A percentile compares a stretch with the other conserved stretches of the same genome.
Evolutionary conservation across 129 eudicot genomes (phyloP).

Genomic region (Dittrichia graveolens): DNA sequence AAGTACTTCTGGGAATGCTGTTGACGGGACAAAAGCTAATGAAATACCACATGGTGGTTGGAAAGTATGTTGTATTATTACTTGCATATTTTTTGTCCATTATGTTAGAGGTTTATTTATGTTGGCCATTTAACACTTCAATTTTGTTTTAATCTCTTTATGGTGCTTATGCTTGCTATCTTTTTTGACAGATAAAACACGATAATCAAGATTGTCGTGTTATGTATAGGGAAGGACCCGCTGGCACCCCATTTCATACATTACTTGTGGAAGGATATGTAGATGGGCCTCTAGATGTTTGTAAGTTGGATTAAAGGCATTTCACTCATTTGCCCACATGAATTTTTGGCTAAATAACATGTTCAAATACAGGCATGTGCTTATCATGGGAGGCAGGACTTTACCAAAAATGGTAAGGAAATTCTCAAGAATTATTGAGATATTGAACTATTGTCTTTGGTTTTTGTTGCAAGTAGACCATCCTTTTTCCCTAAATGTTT

Average conservation of each 20-base stretch:
- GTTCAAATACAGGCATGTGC: slow-evolving; percentile 69
- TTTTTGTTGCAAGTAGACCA: background rate
- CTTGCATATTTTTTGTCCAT: background rate
- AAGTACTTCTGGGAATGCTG: slow-evolving; percentile 65
- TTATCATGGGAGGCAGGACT: slow-evolving; percentile 76
- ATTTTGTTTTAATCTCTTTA: background rate
- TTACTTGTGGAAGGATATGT: slow-evolving; percentile 90
- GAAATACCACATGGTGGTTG: slow-evolving; percentile 57
- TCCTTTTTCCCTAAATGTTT: background rate
- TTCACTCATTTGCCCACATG: slow-evolving; percentile 7
- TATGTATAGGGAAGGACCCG: slow-evolving; percentile 94
- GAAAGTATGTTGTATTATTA: slow-evolving; percentile 61
- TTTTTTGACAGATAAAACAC: slow-evolving; percentile 65
- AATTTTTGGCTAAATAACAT: background rate
- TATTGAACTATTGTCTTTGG: slow-evolving; percentile 7
- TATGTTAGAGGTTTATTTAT: background rate
- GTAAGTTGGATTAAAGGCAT: slow-evolving; percentile 46
- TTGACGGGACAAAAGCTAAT: slow-evolving; percentile 33
- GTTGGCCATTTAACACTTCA: slow-evolving; percentile 9
- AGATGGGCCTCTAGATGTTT: slow-evolving; percentile 87
- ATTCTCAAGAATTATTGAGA: slow-evolving; percentile 8
- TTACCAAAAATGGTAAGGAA: slow-evolving; percentile 68
- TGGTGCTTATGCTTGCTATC: background rate
- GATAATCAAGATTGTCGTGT: slow-evolving; percentile 89
- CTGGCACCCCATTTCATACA: slow-evolving; percentile 82